Conservation (phyloP, 768 basidiomycete genomes). For the Favolaschia claudopus region DNA sequence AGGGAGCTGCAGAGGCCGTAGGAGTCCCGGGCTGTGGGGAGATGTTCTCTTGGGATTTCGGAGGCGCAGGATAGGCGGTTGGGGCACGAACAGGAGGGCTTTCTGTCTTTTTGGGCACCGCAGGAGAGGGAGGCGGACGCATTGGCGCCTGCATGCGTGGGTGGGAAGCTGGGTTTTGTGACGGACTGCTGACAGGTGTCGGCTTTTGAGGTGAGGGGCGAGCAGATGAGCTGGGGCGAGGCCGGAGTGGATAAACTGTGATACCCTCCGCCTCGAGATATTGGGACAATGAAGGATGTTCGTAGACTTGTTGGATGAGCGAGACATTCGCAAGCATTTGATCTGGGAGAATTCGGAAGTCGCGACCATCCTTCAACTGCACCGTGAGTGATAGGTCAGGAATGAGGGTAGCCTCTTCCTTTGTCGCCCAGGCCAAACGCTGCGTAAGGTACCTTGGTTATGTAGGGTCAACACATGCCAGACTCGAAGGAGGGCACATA, state of each 20-base stretch:
- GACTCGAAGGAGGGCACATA: not conserved
- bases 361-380: constrained; percentile 55
- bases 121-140: not conserved
- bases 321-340: not conserved
- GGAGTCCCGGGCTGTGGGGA: not conserved
- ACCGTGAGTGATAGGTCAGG: constrained; percentile 43
- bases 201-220: no score
- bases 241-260: no score
- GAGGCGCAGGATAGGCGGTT: not conserved
- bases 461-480: constrained; percentile 7
- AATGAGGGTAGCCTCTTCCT: constrained; percentile 58
- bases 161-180: no score
- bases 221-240: no score
- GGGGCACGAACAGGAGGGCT: constrained; percentile 6
- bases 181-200: no score
- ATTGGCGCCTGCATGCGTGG: no score
- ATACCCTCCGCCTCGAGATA: no score
- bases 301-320: no score
- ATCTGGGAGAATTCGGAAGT: constrained; percentile 51
- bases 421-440: constrained; percentile 39
- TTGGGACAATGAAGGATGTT: no score
- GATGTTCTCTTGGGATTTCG: constrained; percentile 15
- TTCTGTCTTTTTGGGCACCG: no score
- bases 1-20: not conserved
- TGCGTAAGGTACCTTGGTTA: constrained; percentile 51